These are phyloP conservation scores for Scutellaria baicalensis DNA, from an alignment of 257 asterid genomes.

Conservation along the genomic window DNA sequence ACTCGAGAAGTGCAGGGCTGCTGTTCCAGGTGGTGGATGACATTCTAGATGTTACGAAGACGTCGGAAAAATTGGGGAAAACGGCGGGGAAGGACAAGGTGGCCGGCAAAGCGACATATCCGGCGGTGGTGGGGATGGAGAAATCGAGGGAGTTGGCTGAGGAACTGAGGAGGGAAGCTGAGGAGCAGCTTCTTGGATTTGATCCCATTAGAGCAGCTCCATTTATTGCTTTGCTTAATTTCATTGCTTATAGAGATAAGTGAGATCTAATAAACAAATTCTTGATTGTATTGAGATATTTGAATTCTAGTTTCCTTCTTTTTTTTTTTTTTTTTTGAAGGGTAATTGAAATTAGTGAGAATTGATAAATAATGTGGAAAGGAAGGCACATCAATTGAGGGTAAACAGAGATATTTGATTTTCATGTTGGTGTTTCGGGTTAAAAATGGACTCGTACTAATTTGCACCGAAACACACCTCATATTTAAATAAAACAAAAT, in stretches of 20 bases:
- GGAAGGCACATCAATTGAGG: too few relatives aligned
- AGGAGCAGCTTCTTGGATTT: background rate
- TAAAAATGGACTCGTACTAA: too few relatives aligned
- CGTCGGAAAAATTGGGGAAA: background rate
- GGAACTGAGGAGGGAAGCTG: background rate
- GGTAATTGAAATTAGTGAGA: too few relatives aligned
- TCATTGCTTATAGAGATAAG: background rate
- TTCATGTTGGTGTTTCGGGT: too few relatives aligned
- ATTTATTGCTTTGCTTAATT: background rate
- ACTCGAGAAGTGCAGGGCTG: background rate
- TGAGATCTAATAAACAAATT: too few relatives aligned
- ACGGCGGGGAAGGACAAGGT: constrained; percentile 1
- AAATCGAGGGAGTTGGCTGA: constrained; percentile 1
- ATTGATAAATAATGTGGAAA: too few relatives aligned
- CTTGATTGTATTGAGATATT: too few relatives aligned
- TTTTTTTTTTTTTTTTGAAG: too few relatives aligned
- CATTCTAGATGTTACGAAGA: background rate
- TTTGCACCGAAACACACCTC: too few relatives aligned
- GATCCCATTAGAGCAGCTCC: background rate
- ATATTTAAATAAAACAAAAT: too few relatives aligned
- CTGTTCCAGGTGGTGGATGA: constrained; percentile 2
- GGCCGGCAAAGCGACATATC: background rate
- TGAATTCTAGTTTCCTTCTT: too few relatives aligned
- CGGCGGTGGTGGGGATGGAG: background rate
- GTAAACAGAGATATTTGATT: too few relatives aligned